phyloP scores from a whole-genome alignment of 352 stramenopile genomes.

The Phytophthora sp. region DNA sequence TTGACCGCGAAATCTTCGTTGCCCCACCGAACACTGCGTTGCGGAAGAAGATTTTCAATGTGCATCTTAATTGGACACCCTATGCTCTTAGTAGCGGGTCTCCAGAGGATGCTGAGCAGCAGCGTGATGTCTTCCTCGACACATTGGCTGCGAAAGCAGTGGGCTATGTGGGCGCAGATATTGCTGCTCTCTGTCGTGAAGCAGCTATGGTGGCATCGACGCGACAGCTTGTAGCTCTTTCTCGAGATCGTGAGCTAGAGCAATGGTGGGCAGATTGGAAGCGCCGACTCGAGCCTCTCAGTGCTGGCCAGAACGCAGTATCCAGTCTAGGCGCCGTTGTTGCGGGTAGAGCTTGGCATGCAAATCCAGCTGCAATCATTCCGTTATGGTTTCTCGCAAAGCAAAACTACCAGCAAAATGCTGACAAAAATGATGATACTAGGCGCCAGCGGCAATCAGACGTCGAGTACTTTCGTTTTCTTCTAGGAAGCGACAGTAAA shows the following conservation, averaged over 20 bases:
- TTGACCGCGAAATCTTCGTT: constrained; percentile 83
- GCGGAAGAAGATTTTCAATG: constrained; percentile 69
- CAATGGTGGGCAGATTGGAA: constrained; percentile 73
- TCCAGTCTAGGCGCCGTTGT: constrained; percentile 53
- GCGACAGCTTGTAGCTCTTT: constrained; percentile 63
- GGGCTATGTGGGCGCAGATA: constrained; percentile 85
- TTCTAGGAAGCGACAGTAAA: constrained; percentile 34
- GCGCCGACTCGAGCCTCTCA: constrained; percentile 43
- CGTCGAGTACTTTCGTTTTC: constrained; percentile 53
- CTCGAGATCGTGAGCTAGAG: constrained; percentile 53
- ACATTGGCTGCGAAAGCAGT: constrained; percentile 56
- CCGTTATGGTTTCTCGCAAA: constrained; percentile 74
- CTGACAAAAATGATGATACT: background rate
- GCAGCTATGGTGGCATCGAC: constrained; percentile 71
- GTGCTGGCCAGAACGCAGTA: constrained; percentile 17
- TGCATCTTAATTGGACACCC: constrained; percentile 57
- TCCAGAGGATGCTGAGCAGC: constrained; percentile 12
- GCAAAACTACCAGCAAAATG: constrained; percentile 16
- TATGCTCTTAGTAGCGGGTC: constrained; percentile 32
- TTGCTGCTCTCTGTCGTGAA: constrained; percentile 78
- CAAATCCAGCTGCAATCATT: constrained; percentile 70
- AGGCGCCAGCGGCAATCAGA: constrained; percentile 4
- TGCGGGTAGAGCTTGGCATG: constrained; percentile 58
- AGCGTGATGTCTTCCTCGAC: constrained; percentile 43
- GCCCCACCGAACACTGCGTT: constrained; percentile 46